These are phyloP conservation scores for Vitis amurensis DNA, from an alignment of 164 flowering plant genomes.

Conservation along the genomic window DNA sequence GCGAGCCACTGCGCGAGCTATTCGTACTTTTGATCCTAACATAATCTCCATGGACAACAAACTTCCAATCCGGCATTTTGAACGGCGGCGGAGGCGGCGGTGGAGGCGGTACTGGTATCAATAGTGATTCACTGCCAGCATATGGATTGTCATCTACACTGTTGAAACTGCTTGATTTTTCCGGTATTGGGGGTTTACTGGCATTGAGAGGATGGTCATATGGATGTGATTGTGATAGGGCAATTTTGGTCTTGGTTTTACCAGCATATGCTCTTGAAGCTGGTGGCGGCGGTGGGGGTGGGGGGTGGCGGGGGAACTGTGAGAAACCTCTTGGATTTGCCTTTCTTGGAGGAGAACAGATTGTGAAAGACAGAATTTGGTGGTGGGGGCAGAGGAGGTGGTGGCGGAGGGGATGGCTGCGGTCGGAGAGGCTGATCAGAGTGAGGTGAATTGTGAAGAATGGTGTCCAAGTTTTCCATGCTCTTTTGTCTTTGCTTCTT, in stretches of 20 bases:
- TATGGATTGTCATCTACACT: constrained; percentile 12
- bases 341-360: constrained; percentile 41
- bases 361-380: constrained; percentile 30
- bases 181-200: constrained; percentile 11
- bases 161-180: constrained; percentile 9
- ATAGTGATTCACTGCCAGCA: constrained; percentile 31
- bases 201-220: constrained; percentile 7
- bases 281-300: constrained; percentile 21
- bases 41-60: constrained; percentile 46
- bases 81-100: constrained; percentile 63
- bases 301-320: constrained; percentile 17
- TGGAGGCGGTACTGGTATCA: constrained; percentile 45
- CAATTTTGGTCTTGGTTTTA: constrained; percentile 4
- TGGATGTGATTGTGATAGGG: not conserved
- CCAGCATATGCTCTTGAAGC: not conserved
- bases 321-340: constrained; percentile 27
- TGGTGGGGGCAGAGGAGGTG: constrained; percentile 36
- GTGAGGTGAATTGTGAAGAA: constrained; percentile 20
- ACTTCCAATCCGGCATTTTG: constrained; percentile 40
- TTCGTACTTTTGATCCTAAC: constrained; percentile 42
- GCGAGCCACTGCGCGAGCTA: constrained; percentile 44
- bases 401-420: constrained; percentile 8
- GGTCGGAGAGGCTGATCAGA: not conserved
- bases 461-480: constrained; percentile 39
- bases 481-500: constrained; percentile 51